A percentile compares a stretch with the other conserved stretches of the same genome.
Evolutionary conservation across 176 grass and related monocot species (phyloP).

Genomic region (Paspalum vaginatum): DNA sequence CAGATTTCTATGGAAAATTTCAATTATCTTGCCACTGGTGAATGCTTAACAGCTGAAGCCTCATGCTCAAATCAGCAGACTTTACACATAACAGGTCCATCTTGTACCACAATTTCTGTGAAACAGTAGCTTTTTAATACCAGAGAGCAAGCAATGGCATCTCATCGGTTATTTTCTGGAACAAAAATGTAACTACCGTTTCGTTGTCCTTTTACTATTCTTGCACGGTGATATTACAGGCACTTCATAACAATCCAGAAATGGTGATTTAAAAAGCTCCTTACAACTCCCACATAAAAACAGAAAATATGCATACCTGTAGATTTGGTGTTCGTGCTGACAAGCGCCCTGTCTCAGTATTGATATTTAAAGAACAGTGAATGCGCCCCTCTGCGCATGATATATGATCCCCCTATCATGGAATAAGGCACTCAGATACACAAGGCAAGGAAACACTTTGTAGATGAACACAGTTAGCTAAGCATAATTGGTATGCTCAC

Average conservation of each 20-base stretch:
- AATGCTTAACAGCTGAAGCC: conserved; percentile 18
- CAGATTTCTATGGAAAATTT: neutral
- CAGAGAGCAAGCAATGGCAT: neutral
- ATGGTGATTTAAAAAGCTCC: neutral
- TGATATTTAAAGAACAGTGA: conserved; percentile 97
- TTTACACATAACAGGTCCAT: conserved; percentile 20
- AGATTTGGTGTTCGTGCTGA: conserved; percentile 86
- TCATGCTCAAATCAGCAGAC: conserved; percentile 9
- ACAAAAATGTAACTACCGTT: conserved; percentile 5
- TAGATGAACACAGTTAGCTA: conserved; percentile 13
- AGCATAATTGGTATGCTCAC: neutral
- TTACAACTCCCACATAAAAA: conserved; percentile 10
- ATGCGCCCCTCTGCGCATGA: conserved; percentile 72
- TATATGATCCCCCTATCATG: conserved; percentile 71
- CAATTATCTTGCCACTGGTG: conserved; percentile 3
- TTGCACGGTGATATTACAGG: neutral
- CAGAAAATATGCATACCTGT: conserved; percentile 63
- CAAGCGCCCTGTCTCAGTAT: conserved; percentile 91
- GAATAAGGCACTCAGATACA: conserved; percentile 16
- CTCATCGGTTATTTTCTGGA: conserved; percentile 14
- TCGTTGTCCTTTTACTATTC: conserved; percentile 3
- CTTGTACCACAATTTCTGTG: neutral
- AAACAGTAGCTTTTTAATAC: conserved; percentile 20
- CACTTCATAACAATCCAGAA: conserved; percentile 12
- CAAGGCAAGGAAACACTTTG: neutral